Evolutionary conservation across 306 rosid species (phyloP).

Genomic region (Ochetophila trinervis): DNA sequence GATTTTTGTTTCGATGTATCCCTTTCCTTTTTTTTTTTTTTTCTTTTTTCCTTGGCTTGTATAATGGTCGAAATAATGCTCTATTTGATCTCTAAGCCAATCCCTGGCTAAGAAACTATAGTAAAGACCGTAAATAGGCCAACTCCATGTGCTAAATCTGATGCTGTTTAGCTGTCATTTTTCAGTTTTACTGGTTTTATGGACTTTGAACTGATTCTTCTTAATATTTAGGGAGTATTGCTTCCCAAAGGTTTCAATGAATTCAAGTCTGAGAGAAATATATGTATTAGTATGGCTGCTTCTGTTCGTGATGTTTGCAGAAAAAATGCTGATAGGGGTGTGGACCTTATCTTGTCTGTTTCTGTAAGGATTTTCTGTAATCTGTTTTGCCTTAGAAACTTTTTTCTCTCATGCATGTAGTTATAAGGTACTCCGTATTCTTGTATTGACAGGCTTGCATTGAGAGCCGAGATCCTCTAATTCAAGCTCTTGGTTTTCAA

Average conservation of each 20-base stretch:
- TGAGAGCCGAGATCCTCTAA: slow-evolving; percentile 65
- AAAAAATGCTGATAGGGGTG: slow-evolving; percentile 87
- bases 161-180: slow-evolving; percentile 18
- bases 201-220: slow-evolving; percentile 26
- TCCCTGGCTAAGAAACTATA: slow-evolving; percentile 11
- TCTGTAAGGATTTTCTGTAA: slow-evolving; percentile 50
- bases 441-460: slow-evolving; percentile 68
- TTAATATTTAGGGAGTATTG: slow-evolving; percentile 53
- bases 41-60: not conserved
- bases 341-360: slow-evolving; percentile 92
- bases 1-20: slow-evolving; percentile 26
- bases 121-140: slow-evolving; percentile 13
- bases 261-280: slow-evolving; percentile 56
- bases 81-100: not conserved
- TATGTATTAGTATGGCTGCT: slow-evolving; percentile 80
- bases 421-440: slow-evolving; percentile 29
- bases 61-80: not conserved
- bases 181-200: slow-evolving; percentile 16
- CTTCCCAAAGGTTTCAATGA: slow-evolving; percentile 63
- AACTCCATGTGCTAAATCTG: slow-evolving; percentile 10
- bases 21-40: slow-evolving; percentile 3
- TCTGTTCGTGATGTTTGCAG: slow-evolving; percentile 91
- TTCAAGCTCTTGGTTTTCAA: slow-evolving; percentile 89
- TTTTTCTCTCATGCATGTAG: slow-evolving; percentile 27
- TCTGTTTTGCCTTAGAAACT: slow-evolving; percentile 12